Percentiles rank a stretch among this genome's conserved stretches.
phyloP scores from a whole-genome alignment of 2,329 filamentous ascomycete species.

The Magnaporthiopsis rhizophila region DNA sequence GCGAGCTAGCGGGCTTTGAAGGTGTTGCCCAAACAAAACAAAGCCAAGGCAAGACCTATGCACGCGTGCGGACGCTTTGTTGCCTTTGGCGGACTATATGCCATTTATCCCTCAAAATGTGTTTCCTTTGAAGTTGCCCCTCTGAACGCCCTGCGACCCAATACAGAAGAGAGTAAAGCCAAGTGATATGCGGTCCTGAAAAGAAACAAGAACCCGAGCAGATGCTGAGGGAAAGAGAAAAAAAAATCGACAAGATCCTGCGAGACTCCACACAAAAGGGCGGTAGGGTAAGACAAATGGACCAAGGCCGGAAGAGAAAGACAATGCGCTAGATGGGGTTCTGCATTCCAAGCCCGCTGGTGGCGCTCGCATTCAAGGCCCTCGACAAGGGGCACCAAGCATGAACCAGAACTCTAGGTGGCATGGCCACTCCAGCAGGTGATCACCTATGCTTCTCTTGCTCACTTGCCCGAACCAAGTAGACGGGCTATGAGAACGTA shows the following conservation, averaged over 20 bases:
- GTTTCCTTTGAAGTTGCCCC: neutral
- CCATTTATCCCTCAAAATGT: neutral
- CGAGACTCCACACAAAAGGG: neutral
- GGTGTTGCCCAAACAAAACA: neutral
- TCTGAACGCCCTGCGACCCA: neutral
- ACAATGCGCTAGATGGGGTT: neutral
- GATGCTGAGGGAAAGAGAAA: too few species aligned
- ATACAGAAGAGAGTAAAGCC: neutral
- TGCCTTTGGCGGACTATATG: neutral
- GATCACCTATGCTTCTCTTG: neutral
- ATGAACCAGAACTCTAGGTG: neutral
- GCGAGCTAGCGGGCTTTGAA: neutral
- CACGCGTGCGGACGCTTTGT: neutral
- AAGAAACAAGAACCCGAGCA: neutral
- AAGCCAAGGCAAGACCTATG: neutral
- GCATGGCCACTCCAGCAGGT: neutral
- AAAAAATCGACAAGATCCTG: neutral
- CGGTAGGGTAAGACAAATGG: neutral
- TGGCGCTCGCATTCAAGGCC: neutral
- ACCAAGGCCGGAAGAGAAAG: neutral
- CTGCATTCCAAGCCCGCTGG: neutral
- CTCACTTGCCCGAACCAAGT: conserved; percentile 40
- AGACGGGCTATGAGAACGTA: conserved; percentile 79
- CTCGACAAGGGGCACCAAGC: neutral
- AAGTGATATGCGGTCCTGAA: neutral